phyloP scores from a whole-genome alignment of 2,329 filamentous ascomycete genomes.

The Trichoderma semiorbis region DNA sequence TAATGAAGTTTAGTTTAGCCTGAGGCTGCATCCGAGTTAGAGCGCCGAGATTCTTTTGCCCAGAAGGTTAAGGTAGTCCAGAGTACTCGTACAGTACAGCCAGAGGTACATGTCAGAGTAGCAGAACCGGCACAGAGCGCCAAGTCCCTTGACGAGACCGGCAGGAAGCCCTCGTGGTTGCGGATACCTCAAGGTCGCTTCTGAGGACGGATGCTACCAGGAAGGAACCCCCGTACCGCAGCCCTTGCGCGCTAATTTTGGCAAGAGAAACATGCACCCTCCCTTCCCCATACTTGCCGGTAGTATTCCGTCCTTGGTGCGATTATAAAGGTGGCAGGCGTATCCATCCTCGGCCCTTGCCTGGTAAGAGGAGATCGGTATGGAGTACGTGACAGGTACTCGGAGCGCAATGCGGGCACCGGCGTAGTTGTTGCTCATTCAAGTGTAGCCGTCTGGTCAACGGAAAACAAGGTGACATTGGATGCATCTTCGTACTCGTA shows the following conservation, averaged over 20 bases:
- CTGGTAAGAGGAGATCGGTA: background rate
- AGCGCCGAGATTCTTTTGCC: background rate
- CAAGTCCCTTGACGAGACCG: background rate
- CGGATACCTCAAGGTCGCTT: constrained; percentile 4
- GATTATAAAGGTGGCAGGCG: background rate
- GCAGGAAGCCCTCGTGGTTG: constrained; percentile 13
- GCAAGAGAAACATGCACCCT: background rate
- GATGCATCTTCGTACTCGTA: background rate
- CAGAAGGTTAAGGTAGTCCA: background rate
- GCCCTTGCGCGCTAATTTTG: background rate
- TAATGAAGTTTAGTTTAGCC: background rate
- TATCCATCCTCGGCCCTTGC: background rate
- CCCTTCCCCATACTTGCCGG: background rate
- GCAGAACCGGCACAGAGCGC: background rate
- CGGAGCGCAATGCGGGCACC: background rate
- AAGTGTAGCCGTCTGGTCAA: background rate
- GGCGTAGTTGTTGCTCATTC: background rate
- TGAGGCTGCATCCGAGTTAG: background rate
- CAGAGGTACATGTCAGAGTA: background rate
- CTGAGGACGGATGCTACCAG: background rate
- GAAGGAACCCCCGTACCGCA: background rate
- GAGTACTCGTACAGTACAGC: background rate
- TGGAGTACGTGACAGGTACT: constrained; percentile 9
- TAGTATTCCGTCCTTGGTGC: background rate
- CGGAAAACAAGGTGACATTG: background rate